Evolutionary conservation across 2,329 filamentous ascomycete genomes (phyloP).

Genomic region (Fusarium sulawesiense): DNA sequence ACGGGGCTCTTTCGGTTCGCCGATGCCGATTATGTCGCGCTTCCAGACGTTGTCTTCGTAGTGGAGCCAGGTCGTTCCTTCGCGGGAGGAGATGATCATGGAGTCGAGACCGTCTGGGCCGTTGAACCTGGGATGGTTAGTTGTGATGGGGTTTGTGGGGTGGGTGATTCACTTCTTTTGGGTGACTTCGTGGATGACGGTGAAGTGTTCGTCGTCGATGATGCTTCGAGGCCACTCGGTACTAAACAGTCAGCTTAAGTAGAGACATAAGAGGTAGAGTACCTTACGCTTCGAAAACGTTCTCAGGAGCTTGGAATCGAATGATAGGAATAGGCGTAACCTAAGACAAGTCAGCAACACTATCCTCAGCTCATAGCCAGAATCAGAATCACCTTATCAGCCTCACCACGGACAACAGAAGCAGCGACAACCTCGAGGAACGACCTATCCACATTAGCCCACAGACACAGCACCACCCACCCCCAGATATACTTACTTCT

Average conservation of each 20-base stretch:
- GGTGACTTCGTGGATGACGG: neutral
- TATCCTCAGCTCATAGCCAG: rapidly evolving
- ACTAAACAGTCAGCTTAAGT: neutral
- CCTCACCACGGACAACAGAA: neutral
- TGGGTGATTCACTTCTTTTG: neutral
- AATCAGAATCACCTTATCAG: neutral
- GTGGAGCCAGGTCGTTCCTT: constrained; percentile 10
- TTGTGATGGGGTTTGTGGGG: rapidly evolving
- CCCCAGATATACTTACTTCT: too few relatives aligned
- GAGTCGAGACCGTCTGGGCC: constrained; percentile 9
- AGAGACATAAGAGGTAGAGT: too few relatives aligned
- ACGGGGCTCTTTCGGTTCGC: neutral
- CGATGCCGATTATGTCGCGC: constrained; percentile 10
- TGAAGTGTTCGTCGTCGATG: constrained; percentile 1
- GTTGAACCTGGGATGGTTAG: neutral
- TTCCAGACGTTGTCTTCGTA: constrained; percentile 13
- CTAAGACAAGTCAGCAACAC: neutral
- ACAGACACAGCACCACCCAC: too few relatives aligned
- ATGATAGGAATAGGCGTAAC: neutral
- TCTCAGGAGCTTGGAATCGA: neutral
- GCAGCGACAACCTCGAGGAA: neutral
- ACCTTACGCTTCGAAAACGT: neutral
- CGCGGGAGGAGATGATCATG: constrained; percentile 5
- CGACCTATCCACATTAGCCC: too few relatives aligned
- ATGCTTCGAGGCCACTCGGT: constrained; percentile 3